Conservation (phyloP, 495 filamentous ascomycete species). For the Daldinia decipiens region DNA sequence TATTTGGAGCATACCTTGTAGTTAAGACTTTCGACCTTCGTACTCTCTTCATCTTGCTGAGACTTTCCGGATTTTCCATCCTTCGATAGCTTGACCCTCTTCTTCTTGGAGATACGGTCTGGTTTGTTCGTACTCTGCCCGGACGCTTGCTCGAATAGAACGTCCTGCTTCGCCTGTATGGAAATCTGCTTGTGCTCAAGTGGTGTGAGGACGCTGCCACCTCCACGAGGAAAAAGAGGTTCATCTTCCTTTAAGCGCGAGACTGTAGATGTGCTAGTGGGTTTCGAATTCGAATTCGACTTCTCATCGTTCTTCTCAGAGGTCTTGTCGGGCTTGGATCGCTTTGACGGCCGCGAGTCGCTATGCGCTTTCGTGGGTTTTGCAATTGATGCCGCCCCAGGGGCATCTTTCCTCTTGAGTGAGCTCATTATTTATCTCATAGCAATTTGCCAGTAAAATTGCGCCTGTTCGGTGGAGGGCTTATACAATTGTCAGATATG, state of each 20-base stretch:
- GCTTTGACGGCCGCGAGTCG: slow-evolving; percentile 55
- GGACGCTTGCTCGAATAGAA: slow-evolving; percentile 86
- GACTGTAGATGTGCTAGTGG: slow-evolving; percentile 40
- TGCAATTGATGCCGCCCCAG: slow-evolving; percentile 51
- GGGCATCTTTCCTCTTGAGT: slow-evolving; percentile 60
- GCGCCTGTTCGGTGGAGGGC: neutral
- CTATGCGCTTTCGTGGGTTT: slow-evolving; percentile 49
- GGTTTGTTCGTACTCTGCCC: slow-evolving; percentile 54
- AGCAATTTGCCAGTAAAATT: slow-evolving; percentile 5
- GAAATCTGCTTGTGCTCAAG: slow-evolving; percentile 97
- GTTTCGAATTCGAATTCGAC: slow-evolving; percentile 41
- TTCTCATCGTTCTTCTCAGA: slow-evolving; percentile 39
- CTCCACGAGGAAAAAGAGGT: slow-evolving; percentile 89
- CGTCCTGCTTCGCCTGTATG: slow-evolving; percentile 90
- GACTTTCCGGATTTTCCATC: slow-evolving; percentile 54
- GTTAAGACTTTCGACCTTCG: slow-evolving; percentile 86
- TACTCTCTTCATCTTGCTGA: slow-evolving; percentile 61
- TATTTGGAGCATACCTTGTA: slow-evolving; percentile 73
- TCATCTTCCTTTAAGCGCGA: slow-evolving; percentile 75
- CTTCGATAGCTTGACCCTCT: slow-evolving; percentile 63
- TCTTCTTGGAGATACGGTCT: slow-evolving; percentile 62
- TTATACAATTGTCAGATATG: slow-evolving; percentile 9
- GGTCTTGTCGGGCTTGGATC: slow-evolving; percentile 54
- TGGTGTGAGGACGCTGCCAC: slow-evolving; percentile 88
- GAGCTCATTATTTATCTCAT: slow-evolving; percentile 53